These are phyloP conservation scores for Yamadazyma dushanensis DNA, from an alignment of 1,139 yeast species.

Conservation along the genomic window DNA sequence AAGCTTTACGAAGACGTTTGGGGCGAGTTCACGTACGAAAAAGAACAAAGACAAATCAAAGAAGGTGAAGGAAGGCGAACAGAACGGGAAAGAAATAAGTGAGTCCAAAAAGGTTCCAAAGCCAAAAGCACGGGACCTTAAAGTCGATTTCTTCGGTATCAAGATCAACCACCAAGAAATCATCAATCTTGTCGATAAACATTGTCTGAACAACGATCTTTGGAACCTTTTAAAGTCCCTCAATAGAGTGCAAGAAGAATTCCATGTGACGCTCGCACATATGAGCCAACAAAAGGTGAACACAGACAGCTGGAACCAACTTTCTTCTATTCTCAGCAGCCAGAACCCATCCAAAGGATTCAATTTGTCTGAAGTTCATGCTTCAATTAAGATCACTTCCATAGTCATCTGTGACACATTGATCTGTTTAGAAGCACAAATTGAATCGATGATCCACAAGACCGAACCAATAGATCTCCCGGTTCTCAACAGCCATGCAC, in stretches of 20 bases:
- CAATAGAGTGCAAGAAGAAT: constrained; percentile 51
- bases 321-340: constrained; percentile 16
- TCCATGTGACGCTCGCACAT: constrained; percentile 84
- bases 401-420: constrained; percentile 43
- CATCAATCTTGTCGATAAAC: constrained; percentile 8
- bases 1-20: constrained; percentile 39
- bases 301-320: constrained; percentile 26
- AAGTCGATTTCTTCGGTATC: constrained; percentile 32
- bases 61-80: constrained; percentile 22
- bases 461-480: constrained; percentile 21
- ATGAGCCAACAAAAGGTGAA: constrained; percentile 24
- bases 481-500: constrained; percentile 52
- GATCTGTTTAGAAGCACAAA: constrained; percentile 56
- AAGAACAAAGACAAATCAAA: constrained; percentile 20
- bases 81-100: constrained; percentile 14
- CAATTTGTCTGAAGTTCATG: constrained; percentile 21
- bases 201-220: constrained; percentile 16
- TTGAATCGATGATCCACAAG: constrained; percentile 29
- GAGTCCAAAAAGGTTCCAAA: no score
- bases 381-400: constrained; percentile 41
- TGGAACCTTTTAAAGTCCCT: constrained; percentile 31
- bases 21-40: constrained; percentile 13
- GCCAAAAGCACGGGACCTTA: constrained; percentile 9
- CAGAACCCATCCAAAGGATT: constrained; percentile 12
- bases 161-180: constrained; percentile 16